Conservation (phyloP, 2,329 filamentous ascomycete species). For the Aureobasidium pullulans region DNA sequence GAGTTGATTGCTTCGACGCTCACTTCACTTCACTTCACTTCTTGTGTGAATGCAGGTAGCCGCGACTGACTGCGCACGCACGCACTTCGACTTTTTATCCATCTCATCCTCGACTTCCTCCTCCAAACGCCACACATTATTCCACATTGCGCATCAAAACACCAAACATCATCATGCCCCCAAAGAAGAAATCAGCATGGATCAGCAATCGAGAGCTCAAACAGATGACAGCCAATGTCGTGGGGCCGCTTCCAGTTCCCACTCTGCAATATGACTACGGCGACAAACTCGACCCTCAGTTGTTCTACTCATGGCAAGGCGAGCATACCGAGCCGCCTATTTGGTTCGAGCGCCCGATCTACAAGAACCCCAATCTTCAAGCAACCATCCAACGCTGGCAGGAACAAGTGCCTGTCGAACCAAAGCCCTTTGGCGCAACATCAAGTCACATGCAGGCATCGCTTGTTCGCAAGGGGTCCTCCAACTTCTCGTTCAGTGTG, state of each 20-base stretch:
- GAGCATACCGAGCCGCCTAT: neutral
- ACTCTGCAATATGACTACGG: neutral
- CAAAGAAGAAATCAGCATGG: slow-evolving; percentile 12
- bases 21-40: neutral
- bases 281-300: neutral
- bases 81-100: neutral
- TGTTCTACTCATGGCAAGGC: slow-evolving; percentile 6
- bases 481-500: slow-evolving; percentile 2
- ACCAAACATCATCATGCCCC: neutral
- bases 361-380: neutral
- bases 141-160: neutral
- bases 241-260: neutral
- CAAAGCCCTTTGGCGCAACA: neutral
- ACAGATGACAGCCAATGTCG: neutral
- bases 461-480: neutral
- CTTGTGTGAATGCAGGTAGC: neutral
- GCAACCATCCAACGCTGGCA: neutral
- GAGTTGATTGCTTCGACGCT: too few species aligned
- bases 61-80: neutral
- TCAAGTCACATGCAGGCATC: neutral
- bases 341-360: neutral
- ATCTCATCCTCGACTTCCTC: neutral
- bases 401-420: neutral
- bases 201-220: slow-evolving; percentile 11
- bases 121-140: neutral